Evolutionary conservation across 2,329 filamentous ascomycete species (phyloP).

Genomic region (Lasiodiplodia sp.): DNA sequence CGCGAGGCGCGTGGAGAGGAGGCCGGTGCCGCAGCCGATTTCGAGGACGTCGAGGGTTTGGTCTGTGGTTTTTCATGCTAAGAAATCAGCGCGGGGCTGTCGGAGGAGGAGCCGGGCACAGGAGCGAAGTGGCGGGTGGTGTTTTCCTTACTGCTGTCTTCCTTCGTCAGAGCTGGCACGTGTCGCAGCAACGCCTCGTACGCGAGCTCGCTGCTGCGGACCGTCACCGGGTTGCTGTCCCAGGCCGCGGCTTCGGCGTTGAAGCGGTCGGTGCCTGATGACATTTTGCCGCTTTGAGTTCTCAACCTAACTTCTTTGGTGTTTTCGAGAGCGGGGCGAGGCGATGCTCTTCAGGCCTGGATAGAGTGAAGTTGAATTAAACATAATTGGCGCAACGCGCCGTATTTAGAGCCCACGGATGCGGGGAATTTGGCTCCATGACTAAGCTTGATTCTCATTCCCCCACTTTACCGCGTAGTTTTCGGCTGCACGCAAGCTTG

Average conservation of each 20-base stretch:
- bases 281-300: not conserved
- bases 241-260: conserved; percentile 62
- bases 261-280: conserved; percentile 57
- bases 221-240: conserved; percentile 62
- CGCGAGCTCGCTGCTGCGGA: conserved; percentile 54
- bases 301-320: too few species aligned
- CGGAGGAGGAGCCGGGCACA: not conserved
- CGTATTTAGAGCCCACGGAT: not conserved
- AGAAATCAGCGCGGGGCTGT: too few species aligned
- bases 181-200: conserved; percentile 54
- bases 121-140: not conserved
- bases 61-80: not conserved
- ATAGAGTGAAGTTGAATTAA: not conserved
- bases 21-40: conserved; percentile 65
- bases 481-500: not conserved
- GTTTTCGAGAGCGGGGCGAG: too few species aligned
- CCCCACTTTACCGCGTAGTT: not conserved
- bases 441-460: not conserved
- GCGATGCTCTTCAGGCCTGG: not conserved
- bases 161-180: conserved; percentile 42
- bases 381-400: not conserved
- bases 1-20: conserved; percentile 59
- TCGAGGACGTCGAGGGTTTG: conserved; percentile 59
- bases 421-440: not conserved
- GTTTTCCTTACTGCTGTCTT: conserved; percentile 36